Evolutionary conservation across 805 yeast genomes (phyloP).

Genomic region (Yamadazyma paraphyllophila): DNA sequence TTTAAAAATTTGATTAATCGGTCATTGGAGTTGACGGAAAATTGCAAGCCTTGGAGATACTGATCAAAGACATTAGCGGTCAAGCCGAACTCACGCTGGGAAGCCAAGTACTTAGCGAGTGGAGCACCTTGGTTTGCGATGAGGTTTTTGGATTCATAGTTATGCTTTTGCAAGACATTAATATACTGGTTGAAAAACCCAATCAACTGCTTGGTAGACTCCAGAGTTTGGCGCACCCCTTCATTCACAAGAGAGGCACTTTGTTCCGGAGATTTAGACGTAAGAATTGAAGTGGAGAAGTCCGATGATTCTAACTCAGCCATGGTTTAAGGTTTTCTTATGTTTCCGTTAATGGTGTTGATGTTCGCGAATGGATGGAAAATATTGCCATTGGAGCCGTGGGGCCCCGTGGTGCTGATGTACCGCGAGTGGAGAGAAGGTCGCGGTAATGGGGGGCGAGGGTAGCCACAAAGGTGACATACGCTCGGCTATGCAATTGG

Average conservation of each 20-base stretch:
- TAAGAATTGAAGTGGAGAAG: slow-evolving; percentile 35
- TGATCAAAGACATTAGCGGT: slow-evolving; percentile 21
- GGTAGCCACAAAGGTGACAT: too few species aligned
- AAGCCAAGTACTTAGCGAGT: slow-evolving; percentile 4
- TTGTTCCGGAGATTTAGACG: slow-evolving; percentile 41
- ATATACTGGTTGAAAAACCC: slow-evolving; percentile 31
- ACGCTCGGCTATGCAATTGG: too few species aligned
- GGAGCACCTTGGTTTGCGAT: slow-evolving; percentile 26
- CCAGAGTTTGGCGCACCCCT: slow-evolving; percentile 28
- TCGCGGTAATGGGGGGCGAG: too few species aligned
- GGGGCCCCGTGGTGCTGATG: too few species aligned
- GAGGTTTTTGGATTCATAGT: slow-evolving; percentile 61
- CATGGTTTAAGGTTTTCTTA: not conserved
- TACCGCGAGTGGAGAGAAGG: too few species aligned
- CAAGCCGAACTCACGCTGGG: slow-evolving; percentile 39
- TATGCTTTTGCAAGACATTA: slow-evolving; percentile 25
- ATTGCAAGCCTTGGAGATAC: slow-evolving; percentile 38
- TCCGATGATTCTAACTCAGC: slow-evolving; percentile 8
- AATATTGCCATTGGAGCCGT: too few species aligned
- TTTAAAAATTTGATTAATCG: slow-evolving; percentile 46
- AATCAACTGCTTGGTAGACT: slow-evolving; percentile 29
- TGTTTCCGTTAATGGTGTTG: not conserved
- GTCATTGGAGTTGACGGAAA: slow-evolving; percentile 48
- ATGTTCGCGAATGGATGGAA: not conserved
- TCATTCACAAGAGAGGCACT: slow-evolving; percentile 39